Conservation (phyloP, 2,329 filamentous ascomycete species). For the Fusarium circinatum region DNA sequence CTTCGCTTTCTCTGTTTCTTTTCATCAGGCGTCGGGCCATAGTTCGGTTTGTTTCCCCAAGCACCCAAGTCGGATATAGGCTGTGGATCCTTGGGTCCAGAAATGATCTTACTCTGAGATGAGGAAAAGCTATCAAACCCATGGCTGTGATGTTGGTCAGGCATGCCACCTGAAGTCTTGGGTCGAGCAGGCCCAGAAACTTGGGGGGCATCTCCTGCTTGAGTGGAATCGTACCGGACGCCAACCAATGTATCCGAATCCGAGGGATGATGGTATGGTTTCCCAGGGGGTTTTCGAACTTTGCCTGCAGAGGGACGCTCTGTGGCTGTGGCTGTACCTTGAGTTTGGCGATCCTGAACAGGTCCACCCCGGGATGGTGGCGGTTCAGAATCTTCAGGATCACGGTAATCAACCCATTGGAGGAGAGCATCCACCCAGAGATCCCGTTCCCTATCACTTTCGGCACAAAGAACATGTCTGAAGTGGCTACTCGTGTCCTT, state of each 20-base stretch:
- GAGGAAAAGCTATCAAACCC: slow-evolving; percentile 49
- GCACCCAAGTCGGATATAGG: slow-evolving; percentile 83
- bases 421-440: slow-evolving; percentile 91
- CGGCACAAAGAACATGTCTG: slow-evolving; percentile 93
- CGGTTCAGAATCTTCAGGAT: slow-evolving; percentile 62
- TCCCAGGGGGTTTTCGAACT: slow-evolving; percentile 48
- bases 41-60: slow-evolving; percentile 83
- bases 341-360: slow-evolving; percentile 54
- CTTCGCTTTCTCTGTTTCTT: slow-evolving; percentile 84
- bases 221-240: slow-evolving; percentile 67
- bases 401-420: slow-evolving; percentile 84
- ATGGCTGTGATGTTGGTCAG: slow-evolving; percentile 50
- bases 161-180: slow-evolving; percentile 49
- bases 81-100: slow-evolving; percentile 83
- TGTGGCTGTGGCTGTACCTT: slow-evolving; percentile 34
- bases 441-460: slow-evolving; percentile 92
- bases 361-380: slow-evolving; percentile 43
- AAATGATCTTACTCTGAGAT: slow-evolving; percentile 69
- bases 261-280: slow-evolving; percentile 50
- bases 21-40: slow-evolving; percentile 69
- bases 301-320: slow-evolving; percentile 40
- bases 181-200: slow-evolving; percentile 50
- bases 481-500: slow-evolving; percentile 91
- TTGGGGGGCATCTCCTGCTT: slow-evolving; percentile 62
- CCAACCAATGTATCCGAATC: slow-evolving; percentile 63